Evolutionary conservation across 1,139 yeast genomes (phyloP), one percentile per base, ranked within the genome.

Genomic region (Geotrichum citri-aurantii): DNA sequence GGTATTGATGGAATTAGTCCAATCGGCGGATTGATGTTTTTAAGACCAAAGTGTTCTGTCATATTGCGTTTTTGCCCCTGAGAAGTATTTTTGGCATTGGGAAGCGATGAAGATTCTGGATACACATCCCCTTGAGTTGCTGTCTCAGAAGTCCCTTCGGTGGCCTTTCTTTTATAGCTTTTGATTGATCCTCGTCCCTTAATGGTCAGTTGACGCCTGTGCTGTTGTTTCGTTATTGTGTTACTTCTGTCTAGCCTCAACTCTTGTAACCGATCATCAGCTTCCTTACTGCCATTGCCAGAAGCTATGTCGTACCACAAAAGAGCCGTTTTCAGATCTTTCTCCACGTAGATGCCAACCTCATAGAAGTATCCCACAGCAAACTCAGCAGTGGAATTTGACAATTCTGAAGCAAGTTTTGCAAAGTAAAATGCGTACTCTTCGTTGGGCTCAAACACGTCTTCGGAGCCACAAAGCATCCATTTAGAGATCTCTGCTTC

Each of bases 311-410:
- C 60, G 62, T 74, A 74, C 68, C 69, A 70, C 26, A 62, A 63
- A 19, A 61, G 52, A 0, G 77, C 77, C 21, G 61, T 60, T 12
- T 64, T 63, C 7, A 65, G 33, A 59, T 68, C 65, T 21, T 65
- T 56, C 24, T 63, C 63, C 4, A 70, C 73, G 46, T 63, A 66
- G 31, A 74, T 69, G n/a, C 78, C 78, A n/a, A 74, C 75, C 59
- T 75, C 78, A 61, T 68, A 65, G 59, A 72, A 75, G 59, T 75
- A 75, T 1, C 76, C 78, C 29, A 75, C 65, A 1, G 78, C 77
- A 62, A 75, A 74, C 63, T 72, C 69, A 1, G 75, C 78, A 26
- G 70, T 69, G 2, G 69, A 61, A 55, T 71, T 71, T 11, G 67
- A 67, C 21, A 65, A 67, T 44, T 67, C 68, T 1, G 75, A 73